These are phyloP conservation scores for Penicillium psychrofluorescens DNA, from an alignment of 495 filamentous ascomycete species.

Conservation along the genomic window DNA sequence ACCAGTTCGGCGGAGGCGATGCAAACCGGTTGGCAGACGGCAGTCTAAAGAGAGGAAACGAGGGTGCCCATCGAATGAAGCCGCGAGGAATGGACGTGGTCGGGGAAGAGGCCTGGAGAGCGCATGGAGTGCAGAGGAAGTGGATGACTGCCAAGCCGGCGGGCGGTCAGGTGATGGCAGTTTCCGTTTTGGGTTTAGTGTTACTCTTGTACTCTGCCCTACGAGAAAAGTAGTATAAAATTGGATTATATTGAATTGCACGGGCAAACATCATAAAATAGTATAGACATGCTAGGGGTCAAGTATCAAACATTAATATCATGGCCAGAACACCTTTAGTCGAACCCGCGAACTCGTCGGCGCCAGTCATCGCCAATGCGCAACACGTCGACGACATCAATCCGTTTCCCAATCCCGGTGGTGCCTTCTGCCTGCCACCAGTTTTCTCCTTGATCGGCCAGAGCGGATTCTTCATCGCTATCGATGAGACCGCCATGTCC, in stretches of 20 bases:
- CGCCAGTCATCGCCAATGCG: slow-evolving; percentile 78
- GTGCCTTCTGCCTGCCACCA: slow-evolving; percentile 83
- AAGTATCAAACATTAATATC: slow-evolving; percentile 23
- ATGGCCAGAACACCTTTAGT: slow-evolving; percentile 37
- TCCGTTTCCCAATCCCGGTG: slow-evolving; percentile 76
- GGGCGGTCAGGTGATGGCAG: slow-evolving; percentile 25
- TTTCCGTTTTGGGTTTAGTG: slow-evolving; percentile 15
- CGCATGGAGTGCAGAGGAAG: slow-evolving; percentile 21
- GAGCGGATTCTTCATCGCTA: slow-evolving; percentile 71
- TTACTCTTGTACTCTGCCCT: neutral
- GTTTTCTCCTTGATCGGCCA: slow-evolving; percentile 47
- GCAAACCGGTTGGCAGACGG: slow-evolving; percentile 2
- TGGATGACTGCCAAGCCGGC: slow-evolving; percentile 36
- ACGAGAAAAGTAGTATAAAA: neutral
- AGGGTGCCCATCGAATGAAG: slow-evolving; percentile 22
- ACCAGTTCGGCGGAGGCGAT: too few relatives aligned
- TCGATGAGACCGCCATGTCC: slow-evolving; percentile 82
- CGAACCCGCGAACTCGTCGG: slow-evolving; percentile 61
- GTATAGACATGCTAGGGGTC: slow-evolving; percentile 24
- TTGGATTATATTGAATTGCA: slow-evolving; percentile 5
- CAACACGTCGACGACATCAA: slow-evolving; percentile 76
- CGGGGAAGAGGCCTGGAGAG: slow-evolving; percentile 14
- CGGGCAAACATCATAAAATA: slow-evolving; percentile 2
- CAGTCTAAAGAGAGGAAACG: slow-evolving; percentile 16
- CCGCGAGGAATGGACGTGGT: slow-evolving; percentile 13